Conservation (phyloP, 192 early-diverging fungal genomes). For the Endogone sp. region DNA sequence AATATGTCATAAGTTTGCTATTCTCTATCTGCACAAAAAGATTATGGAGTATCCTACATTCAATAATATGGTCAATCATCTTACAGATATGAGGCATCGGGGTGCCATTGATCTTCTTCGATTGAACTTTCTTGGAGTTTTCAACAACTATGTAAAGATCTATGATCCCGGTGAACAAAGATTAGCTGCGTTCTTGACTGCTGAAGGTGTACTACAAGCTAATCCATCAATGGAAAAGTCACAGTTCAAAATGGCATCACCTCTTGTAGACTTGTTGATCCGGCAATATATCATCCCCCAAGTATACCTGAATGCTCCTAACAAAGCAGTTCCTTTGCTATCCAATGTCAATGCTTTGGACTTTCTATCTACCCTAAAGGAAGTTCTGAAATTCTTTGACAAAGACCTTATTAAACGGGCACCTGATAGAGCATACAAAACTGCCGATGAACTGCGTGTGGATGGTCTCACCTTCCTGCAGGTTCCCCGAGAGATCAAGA, state of each 20-base stretch:
- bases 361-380: neutral
- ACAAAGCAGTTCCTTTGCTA: neutral
- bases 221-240: neutral
- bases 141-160: conserved; percentile 1
- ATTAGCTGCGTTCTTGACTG: conserved; percentile 2
- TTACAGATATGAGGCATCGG: neutral
- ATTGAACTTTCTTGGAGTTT: neutral
- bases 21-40: neutral
- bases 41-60: conserved; percentile 11
- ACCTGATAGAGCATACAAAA: no score
- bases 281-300: neutral
- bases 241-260: conserved; percentile 6
- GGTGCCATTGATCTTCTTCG: neutral
- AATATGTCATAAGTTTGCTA: conserved; percentile 11
- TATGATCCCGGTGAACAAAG: neutral
- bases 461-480: no score
- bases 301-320: conserved; percentile 1
- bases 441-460: no score
- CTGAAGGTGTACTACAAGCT: conserved; percentile 4
- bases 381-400: neutral
- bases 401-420: no score
- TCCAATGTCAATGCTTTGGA: neutral
- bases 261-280: conserved; percentile 4
- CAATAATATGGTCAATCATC: no score
- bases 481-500: no score